Evolutionary conservation across 768 basidiomycete species (phyloP), one percentile per base, ranked within the genome.

Genomic region (Tricholomella constricta): DNA sequence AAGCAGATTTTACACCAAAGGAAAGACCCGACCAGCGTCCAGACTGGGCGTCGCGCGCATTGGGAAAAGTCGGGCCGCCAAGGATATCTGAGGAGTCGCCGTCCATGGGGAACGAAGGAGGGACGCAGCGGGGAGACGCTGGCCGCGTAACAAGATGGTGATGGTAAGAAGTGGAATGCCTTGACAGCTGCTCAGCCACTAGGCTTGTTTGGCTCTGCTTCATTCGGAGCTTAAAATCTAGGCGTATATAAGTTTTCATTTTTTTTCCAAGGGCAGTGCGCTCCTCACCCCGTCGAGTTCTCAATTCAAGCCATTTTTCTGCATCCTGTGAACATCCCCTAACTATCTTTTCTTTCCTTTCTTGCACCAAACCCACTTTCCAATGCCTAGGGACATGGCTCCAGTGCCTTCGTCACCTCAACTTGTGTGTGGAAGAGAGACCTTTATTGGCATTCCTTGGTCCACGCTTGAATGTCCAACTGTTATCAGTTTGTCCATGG

Each of bases 391-490:
- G 80, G 74, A 87, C 87, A 89, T 70, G 77, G 88, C 84, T 59
- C 66, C 70, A 55, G 61, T 86, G 86, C 88, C 82, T 79, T 89
- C 85, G 87, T 88, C 80, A 70, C 86, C 83, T 84, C 69, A 80
- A 87, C 86, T 83, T 76, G 86, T 74, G 75, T 55, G 85, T 89
- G 88, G 88, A 76, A 89, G 80, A 89, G 64, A 31, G 44, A 79
- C 51, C 46, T 58, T 42, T 14, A 10, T 54, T n/a, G 56, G 54
- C 53, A 48, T 55, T 68, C 71, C 81, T 71, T 77, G 80, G 82
- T 89, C 87, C 87, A 89, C 87, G 78, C 87, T 89, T 83, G 85
- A 82, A 75, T 80, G 81, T 71, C 78, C 79, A 78, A 69, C 75
- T 76, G 63, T 65, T 54, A 52, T 51, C 65, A 69, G 74, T 64